Percentiles rank a stretch among this genome's conserved stretches.
Evolutionary conservation across 768 basidiomycete genomes (phyloP).

Genomic region (Pleurotus citrinopileatus): DNA sequence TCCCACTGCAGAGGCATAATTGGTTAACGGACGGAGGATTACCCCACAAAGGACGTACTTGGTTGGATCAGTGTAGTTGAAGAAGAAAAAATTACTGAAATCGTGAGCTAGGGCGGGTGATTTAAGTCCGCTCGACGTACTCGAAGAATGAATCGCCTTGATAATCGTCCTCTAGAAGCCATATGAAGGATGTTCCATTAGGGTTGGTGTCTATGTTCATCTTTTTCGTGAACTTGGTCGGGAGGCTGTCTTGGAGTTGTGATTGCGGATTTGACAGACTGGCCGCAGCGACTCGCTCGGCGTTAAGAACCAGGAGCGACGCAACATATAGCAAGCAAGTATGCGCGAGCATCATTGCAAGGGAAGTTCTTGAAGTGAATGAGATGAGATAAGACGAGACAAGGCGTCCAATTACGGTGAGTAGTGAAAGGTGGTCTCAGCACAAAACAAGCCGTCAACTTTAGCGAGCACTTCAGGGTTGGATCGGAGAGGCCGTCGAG

Average conservation of each 20-base stretch:
- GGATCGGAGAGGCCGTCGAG: too few relatives aligned
- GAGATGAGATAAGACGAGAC: too few relatives aligned
- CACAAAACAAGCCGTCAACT: too few relatives aligned
- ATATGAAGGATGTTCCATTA: slow-evolving; percentile 53
- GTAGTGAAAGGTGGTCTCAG: too few relatives aligned
- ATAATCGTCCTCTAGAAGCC: slow-evolving; percentile 68
- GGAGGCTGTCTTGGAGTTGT: neutral
- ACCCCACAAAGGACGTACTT: slow-evolving; percentile 38
- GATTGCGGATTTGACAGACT: neutral
- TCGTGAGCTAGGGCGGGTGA: slow-evolving; percentile 7
- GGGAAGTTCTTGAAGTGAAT: too few relatives aligned
- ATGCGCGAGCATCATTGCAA: too few relatives aligned
- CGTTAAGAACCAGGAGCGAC: neutral
- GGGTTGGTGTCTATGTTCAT: slow-evolving; percentile 36
- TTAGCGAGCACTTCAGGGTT: too few relatives aligned
- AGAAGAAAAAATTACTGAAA: slow-evolving; percentile 57
- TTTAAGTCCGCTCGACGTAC: slow-evolving; percentile 33
- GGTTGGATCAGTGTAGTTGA: slow-evolving; percentile 61
- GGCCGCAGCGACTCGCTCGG: neutral
- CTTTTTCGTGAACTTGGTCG: slow-evolving; percentile 11
- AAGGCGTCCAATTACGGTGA: too few relatives aligned
- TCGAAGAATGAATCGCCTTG: slow-evolving; percentile 68
- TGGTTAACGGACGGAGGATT: slow-evolving; percentile 12
- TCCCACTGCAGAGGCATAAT: slow-evolving; percentile 46
- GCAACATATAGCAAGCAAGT: too few relatives aligned